Evolutionary conservation across 2,329 filamentous ascomycete genomes (phyloP), one percentile per base, ranked within the genome.

Genomic region (Aspergillus fructus): DNA sequence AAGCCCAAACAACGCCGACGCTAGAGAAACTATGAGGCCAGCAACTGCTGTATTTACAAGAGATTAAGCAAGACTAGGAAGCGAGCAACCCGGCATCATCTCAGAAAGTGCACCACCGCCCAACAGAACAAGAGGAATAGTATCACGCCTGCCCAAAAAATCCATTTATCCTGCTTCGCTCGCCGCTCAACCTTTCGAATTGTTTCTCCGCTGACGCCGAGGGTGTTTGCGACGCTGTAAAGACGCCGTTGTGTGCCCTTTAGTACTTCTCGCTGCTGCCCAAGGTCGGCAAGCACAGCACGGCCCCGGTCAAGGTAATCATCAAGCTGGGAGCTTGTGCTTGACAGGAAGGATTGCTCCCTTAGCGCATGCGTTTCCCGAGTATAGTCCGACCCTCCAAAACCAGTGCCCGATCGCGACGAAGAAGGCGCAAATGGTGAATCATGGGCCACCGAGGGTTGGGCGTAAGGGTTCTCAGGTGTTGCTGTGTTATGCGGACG

Each of bases 91-190:
- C n/a, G 27, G 27, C 39, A 7, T 81, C 75, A 93, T 71, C 90
- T 81, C 76, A 99, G 74, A 71, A 85, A 97, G 76, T 93, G 89
- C 70, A 99, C 72, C 55, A 96, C 92, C 62, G 94, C 77, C 86
- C 91, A 97, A 75, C 93, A 96, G 72, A 99, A 99, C 39, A 84
- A 71, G 68, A 97, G 90, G 74, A 99, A 99, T 37, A 94, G 76
- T 5, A 96, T 76, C 3, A 93, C 91, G 0, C 94, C 92, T 0
- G 80, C 89, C 83, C 89, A 90, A 74, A 99, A 99, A 37, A 99
- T 96, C 92, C 93, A 97, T 77, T 97, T 97, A 74, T 99, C 94
- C 79, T 97, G 90, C 74, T 87, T 89, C 50, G 94, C 92, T 61
- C 94, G 83, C 65, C 94, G 79, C 77, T 97, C 93, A 42, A 99